Evolutionary conservation across 257 asterid genomes (phyloP), one percentile per base, ranked within the genome.

Genomic region (Primulina eburnea): DNA sequence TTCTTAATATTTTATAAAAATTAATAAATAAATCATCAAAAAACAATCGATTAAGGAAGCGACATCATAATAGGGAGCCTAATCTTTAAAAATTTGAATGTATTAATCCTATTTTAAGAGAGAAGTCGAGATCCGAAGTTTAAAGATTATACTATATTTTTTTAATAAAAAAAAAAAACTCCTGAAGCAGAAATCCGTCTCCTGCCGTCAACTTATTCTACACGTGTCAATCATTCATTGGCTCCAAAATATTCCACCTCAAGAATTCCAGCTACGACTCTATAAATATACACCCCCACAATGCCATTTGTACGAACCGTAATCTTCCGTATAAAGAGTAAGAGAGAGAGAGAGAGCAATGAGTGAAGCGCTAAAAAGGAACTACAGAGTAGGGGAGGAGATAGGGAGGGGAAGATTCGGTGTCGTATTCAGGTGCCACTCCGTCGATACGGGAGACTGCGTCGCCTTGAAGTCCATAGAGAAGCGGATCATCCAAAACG

Each of bases 331-430:
- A 18, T 0, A 24, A 24, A 24, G 26, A 24, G 26, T 21, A 1
- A 68, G 77, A 71, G 69, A 71, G 64, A 57, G 74, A 72, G 6
- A 20, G 17, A 57, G 32, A 73, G 69, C 64, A 21, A 90, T 90
- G 97, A 88, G 80, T 64, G 82, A 75, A 60, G 84, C 76, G 64
- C 77, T 88, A 24, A 80, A 79, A 62, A 74, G 85, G 62, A 85
- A 86, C 56, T 90, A 90, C 70, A 75, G 72, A 50, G 80, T 88
- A 8, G 61, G 83, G 6, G 89, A 82, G 69, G 92, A 90, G 76
- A 73, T 90, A 2, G 97, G 96, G 11, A 76, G 87, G 74, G 97
- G 97, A 72, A 77, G 79, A 34, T 88, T 74, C 92, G 94, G 96
- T 80, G 82, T 80, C 76, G 90, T 90, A 17, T 88, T 66, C 75